Evolutionary conservation across 225 moss, liverwort and hornwort species (phyloP), one percentile per base, ranked within the genome.

Genomic region (Ulota crispa): DNA sequence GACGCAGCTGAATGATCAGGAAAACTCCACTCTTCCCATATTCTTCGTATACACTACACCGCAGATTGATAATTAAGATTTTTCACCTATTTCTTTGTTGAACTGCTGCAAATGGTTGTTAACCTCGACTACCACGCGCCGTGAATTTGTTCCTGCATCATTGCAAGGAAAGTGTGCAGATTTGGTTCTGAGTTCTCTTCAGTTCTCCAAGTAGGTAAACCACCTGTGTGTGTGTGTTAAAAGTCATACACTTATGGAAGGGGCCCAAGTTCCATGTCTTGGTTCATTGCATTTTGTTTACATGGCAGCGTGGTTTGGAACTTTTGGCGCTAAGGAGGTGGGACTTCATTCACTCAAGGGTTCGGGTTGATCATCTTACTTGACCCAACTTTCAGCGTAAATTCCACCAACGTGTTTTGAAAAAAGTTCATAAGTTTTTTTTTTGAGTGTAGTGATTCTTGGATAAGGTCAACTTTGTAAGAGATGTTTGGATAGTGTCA

Each of bases 1-100:
- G 97, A 95, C 76, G 65, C 70, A 66, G 69, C 86, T 32, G 84
- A 93, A 30, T 94, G 87, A 91, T 47, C 32, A 24, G 41, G 20
- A 60, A 11, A 50, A 3, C 67, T 57, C 37, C 23, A 75, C 37
- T 2, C 23, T 54, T 66, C 16, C 12, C 30, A 56, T 71, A 79
- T 70, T 84, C 62, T 78, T 59, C 14, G 11, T 63, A 14, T 37
- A 39, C 59, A 52, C 59, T 47, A 68, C 54, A 47, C 24, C 57
- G 82, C 64, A 83, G 36, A 3, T 55, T 63, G 63, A 27, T 27
- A 70, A 37, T 12, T 41, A 26, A 26, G 42, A 26, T 26, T 57
- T 42, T 1, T 68, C 72, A n/a, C 67, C 39, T 42, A 64, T 55
- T 56, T 24, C 31, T 42, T 14, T 45, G 45, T 75, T 75, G 42